Evolutionary conservation across 108 stramenopile genomes (phyloP).

Genomic region (Cyclostephanos invisitatus): DNA sequence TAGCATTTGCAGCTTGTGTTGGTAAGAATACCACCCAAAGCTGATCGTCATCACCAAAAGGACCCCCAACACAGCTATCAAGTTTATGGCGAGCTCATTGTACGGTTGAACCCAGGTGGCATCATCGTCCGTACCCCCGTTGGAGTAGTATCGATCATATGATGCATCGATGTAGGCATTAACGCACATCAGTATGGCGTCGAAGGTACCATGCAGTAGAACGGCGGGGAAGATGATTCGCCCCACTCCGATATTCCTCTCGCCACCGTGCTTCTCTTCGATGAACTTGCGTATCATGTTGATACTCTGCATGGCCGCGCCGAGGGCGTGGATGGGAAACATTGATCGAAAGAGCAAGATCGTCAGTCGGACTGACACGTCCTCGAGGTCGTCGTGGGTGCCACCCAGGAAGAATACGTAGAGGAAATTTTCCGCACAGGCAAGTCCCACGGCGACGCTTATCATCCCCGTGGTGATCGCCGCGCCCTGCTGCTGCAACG

Average conservation of each 20-base stretch:
- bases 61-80: conserved; percentile 67
- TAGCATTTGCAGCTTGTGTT: conserved; percentile 60
- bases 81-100: conserved; percentile 65
- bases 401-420: conserved; percentile 89
- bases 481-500: conserved; percentile 79
- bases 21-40: conserved; percentile 65
- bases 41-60: conserved; percentile 60
- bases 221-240: conserved; percentile 79
- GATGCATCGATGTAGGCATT: conserved; percentile 75
- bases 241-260: conserved; percentile 83
- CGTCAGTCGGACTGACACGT: conserved; percentile 63
- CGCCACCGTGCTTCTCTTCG: conserved; percentile 50
- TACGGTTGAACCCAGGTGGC: conserved; percentile 50
- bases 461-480: conserved; percentile 91
- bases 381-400: conserved; percentile 26
- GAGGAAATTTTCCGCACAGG: conserved; percentile 87
- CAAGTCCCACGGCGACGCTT: conserved; percentile 82
- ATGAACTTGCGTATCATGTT: conserved; percentile 85
- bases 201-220: conserved; percentile 83
- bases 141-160: conserved; percentile 62
- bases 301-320: conserved; percentile 88
- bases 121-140: conserved; percentile 60
- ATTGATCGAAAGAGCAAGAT: conserved; percentile 79
- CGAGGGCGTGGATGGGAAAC: conserved; percentile 85
- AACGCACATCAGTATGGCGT: conserved; percentile 76